These are phyloP conservation scores for Onygenales sp. DNA, from an alignment of 2,329 filamentous ascomycete genomes.

Conservation along the genomic window DNA sequence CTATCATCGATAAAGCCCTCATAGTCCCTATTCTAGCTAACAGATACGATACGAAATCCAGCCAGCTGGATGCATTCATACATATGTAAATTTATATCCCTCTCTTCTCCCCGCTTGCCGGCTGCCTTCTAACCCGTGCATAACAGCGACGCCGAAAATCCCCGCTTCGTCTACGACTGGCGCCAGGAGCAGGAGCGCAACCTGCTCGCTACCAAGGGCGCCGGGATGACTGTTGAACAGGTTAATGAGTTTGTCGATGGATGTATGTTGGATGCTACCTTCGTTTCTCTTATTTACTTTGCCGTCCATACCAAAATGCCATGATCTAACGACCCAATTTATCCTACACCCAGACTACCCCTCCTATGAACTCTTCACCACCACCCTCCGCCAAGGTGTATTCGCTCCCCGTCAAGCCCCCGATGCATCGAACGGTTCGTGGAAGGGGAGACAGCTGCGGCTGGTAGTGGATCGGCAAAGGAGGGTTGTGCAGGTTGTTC, in stretches of 20 bases:
- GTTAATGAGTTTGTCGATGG: slow-evolving; percentile 67
- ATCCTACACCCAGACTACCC: slow-evolving; percentile 47
- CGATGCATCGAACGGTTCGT: slow-evolving; percentile 20
- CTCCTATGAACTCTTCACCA: slow-evolving; percentile 60
- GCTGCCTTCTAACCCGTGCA: slow-evolving; percentile 1
- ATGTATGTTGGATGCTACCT: slow-evolving; percentile 32
- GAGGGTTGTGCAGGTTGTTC: slow-evolving; percentile 47
- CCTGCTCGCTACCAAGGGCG: slow-evolving; percentile 56
- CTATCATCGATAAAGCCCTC: background rate
- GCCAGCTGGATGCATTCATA: slow-evolving; percentile 52
- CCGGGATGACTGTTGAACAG: slow-evolving; percentile 74
- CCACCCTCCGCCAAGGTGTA: slow-evolving; percentile 49
- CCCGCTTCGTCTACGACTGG: slow-evolving; percentile 74
- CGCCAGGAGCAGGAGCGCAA: slow-evolving; percentile 68
- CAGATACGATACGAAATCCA: slow-evolving; percentile 14
- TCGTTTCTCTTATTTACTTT: background rate
- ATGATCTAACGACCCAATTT: background rate
- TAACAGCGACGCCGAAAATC: slow-evolving; percentile 57
- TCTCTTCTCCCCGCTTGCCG: background rate
- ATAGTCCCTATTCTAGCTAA: background rate
- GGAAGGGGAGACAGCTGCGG: slow-evolving; percentile 48
- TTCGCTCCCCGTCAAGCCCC: slow-evolving; percentile 29
- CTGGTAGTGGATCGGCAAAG: slow-evolving; percentile 53
- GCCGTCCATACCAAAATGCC: background rate
- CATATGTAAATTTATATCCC: slow-evolving; percentile 43